Evolutionary conservation across 371 early-diverging fungal genomes (phyloP).

Genomic region (Mortierella sp.): DNA sequence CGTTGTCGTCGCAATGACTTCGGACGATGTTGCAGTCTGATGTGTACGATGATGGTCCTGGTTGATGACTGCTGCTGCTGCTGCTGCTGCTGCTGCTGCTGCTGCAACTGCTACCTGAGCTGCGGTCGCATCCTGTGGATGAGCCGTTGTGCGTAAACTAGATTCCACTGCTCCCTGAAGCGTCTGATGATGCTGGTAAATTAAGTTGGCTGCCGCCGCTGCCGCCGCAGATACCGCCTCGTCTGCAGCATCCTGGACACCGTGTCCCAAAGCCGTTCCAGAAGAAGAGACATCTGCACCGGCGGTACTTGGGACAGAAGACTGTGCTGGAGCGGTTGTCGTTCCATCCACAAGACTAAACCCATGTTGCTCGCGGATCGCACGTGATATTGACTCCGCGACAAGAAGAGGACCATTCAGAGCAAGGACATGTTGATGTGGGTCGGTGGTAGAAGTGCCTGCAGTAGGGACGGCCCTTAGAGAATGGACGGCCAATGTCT

Average conservation of each 20-base stretch:
- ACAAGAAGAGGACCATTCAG: conserved; percentile 13
- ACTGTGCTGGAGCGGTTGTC: no score
- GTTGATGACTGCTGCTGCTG: not conserved
- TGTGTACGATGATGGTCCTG: not conserved
- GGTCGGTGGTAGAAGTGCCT: not conserved
- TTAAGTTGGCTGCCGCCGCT: not conserved
- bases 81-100: conserved; percentile 7
- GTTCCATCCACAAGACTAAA: no score
- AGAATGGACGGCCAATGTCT: conserved; percentile 29
- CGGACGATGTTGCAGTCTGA: not conserved
- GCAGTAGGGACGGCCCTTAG: conserved; percentile 2
- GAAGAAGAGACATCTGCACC: not conserved
- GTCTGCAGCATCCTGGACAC: not conserved
- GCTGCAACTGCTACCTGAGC: conserved; percentile 3
- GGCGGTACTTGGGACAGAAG: no score
- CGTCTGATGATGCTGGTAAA: not conserved
- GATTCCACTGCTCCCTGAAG: not conserved
- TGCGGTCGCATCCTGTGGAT: not conserved
- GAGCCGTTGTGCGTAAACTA: not conserved
- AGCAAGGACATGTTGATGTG: conserved; percentile 7
- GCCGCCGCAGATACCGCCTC: not conserved
- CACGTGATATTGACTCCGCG: conserved; percentile 17
- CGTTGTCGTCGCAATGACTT: not conserved
- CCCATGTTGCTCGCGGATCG: conserved; percentile 16
- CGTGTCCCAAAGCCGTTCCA: not conserved